These are phyloP conservation scores for Termitomyces sp. DNA, from an alignment of 1,284 basidiomycete genomes.

Conservation along the genomic window DNA sequence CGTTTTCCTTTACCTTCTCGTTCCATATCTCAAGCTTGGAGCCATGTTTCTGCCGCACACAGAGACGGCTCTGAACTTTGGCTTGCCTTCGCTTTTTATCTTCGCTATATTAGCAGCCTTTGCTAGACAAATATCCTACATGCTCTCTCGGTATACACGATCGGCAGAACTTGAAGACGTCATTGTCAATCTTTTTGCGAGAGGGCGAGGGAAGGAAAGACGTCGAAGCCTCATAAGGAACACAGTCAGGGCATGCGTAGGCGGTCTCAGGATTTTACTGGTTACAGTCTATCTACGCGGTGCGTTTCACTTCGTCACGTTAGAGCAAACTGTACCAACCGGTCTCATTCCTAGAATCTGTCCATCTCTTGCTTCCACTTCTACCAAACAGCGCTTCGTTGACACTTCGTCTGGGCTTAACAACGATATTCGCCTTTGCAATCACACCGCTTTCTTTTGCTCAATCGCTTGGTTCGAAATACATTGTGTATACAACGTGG, in stretches of 20 bases:
- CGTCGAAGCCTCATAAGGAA: conserved; percentile 37
- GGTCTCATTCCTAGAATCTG: conserved; percentile 39
- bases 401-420: conserved; percentile 31
- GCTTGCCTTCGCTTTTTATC: conserved; percentile 46
- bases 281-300: conserved; percentile 61
- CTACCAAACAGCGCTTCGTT: conserved; percentile 26
- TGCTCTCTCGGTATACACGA: conserved; percentile 64
- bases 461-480: conserved; percentile 47
- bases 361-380: conserved; percentile 45
- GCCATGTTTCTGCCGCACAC: conserved; percentile 53
- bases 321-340: conserved; percentile 3
- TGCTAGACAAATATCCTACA: conserved; percentile 66
- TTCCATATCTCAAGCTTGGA: conserved; percentile 65
- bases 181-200: conserved; percentile 56
- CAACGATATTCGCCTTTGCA: conserved; percentile 36
- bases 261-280: conserved; percentile 43
- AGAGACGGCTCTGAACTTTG: conserved; percentile 42
- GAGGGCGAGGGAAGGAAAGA: conserved; percentile 44
- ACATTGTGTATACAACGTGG: conserved; percentile 52
- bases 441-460: conserved; percentile 49
- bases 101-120: conserved; percentile 57
- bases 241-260: conserved; percentile 39
- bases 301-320: conserved; percentile 30
- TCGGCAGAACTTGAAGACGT: conserved; percentile 61
- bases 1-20: conserved; percentile 64